A percentile compares a stretch with the other conserved stretches of the same genome.
These are phyloP conservation scores for Apophysomyces ossiformis DNA, from an alignment of 371 early-diverging fungal genomes.

Conservation along the genomic window DNA sequence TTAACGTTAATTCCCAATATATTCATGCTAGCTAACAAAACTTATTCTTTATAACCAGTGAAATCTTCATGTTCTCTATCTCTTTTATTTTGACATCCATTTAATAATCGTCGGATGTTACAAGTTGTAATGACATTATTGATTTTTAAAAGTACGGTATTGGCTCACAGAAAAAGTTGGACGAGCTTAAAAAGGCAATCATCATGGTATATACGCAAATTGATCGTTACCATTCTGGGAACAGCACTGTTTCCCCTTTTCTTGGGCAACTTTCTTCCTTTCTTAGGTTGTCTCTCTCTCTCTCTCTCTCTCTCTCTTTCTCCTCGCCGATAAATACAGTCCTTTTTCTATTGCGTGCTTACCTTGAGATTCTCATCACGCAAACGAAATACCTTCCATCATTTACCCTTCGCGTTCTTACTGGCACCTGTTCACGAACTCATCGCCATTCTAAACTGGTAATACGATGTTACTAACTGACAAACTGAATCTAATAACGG, in stretches of 20 bases:
- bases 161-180: too few relatives aligned
- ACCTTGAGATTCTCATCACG: constrained; percentile 6
- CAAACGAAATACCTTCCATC: background rate
- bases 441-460: background rate
- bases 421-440: background rate
- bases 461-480: background rate
- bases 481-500: background rate
- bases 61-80: too few relatives aligned
- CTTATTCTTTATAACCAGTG: too few relatives aligned
- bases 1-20: too few relatives aligned
- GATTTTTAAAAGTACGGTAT: too few relatives aligned
- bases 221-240: constrained; percentile 7
- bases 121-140: too few relatives aligned
- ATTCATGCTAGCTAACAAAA: too few relatives aligned
- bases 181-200: background rate
- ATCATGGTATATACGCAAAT: background rate
- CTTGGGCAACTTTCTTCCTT: background rate
- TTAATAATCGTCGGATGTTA: too few relatives aligned
- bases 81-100: too few relatives aligned
- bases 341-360: constrained; percentile 1
- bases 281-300: constrained; percentile 1
- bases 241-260: constrained; percentile 9
- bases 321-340: background rate
- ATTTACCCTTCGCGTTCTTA: background rate
- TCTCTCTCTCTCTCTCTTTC: constrained; percentile 1